Evolutionary conservation across 129 eudicot genomes (phyloP), one percentile per base, ranked within the genome.

Genomic region (Daucus carota): DNA sequence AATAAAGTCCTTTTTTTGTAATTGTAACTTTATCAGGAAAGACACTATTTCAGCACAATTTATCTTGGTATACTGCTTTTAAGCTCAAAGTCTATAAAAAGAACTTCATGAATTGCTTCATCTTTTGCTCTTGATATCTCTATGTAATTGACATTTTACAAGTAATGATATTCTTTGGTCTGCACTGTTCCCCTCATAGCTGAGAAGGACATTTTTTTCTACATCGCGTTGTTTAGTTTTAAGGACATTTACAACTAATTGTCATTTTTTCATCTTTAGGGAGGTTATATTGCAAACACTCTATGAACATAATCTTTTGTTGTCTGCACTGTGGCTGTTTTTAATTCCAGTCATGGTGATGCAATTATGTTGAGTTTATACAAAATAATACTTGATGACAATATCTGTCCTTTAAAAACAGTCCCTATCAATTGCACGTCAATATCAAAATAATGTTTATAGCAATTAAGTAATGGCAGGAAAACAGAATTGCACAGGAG

Each of bases 401-500:
- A 54, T 54, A 13, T 10, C 29, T 54, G 62, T 52, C 29, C 62
- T 54, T 8, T 54, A 22, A n/a, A n/a, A n/a, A n/a, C 9, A 26
- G 31, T 57, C 65, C 32, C 31, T 24, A 3, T 9, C 24, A 57
- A n/a, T n/a, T n/a, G 40, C 70, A 63, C 2, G 9, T 29, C 22
- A 63, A 29, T 57, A 4, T 29, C 14, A 13, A 38, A 28, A 29
- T 15, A 26, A 72, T 43, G 48, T 70, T 67, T 5, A 62, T 71
- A 31, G 20, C 44, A 36, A 50, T 13, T 29, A 38, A 68, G 45
- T 8, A 12, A 66, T 63, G 75, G 77, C 88, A 93, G 98, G 97
- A 91, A 84, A 86, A 83, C 78, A 83, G 98, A 73, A 85, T 94
- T 70, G 87, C 87, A 22, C 83, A 84, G 76, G 93, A 85, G 83